Evolutionary conservation across 257 asterid species (phyloP).

Genomic region (Solanum chmielewskii): DNA sequence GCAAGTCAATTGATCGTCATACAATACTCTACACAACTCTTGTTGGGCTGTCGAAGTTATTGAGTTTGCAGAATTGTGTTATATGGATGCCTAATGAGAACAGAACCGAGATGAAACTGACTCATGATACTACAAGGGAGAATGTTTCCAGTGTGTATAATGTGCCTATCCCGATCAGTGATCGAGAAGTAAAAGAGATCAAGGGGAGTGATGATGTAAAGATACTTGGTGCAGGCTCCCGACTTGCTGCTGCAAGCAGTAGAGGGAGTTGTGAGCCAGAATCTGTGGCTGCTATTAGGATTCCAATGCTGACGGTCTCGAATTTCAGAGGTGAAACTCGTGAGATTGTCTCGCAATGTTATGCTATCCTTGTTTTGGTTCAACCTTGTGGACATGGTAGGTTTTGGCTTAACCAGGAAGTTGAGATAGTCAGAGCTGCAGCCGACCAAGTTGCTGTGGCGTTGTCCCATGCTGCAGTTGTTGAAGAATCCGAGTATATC

Average conservation of each 20-base stretch:
- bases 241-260: constrained; percentile 74
- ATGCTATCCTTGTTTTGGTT: constrained; percentile 79
- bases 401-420: constrained; percentile 65
- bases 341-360: constrained; percentile 71
- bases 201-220: constrained; percentile 47
- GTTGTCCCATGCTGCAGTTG: constrained; percentile 88
- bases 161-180: constrained; percentile 31
- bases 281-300: constrained; percentile 79
- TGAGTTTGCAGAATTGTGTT: constrained; percentile 70
- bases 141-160: constrained; percentile 15
- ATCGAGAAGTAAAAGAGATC: constrained; percentile 58
- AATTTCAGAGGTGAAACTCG: constrained; percentile 89
- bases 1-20: constrained; percentile 87
- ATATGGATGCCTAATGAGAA: constrained; percentile 87
- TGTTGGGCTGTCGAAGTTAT: constrained; percentile 75
- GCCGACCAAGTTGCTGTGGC: constrained; percentile 98
- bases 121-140: constrained; percentile 50
- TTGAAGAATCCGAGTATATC: constrained; percentile 83
- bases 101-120: constrained; percentile 58
- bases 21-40: constrained; percentile 72
- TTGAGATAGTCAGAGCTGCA: constrained; percentile 72
- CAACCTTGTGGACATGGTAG: constrained; percentile 58
- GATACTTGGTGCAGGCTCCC: constrained; percentile 46
- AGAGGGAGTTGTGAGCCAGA: constrained; percentile 47
- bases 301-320: constrained; percentile 88